phyloP scores from a whole-genome alignment of 345 rosid genomes.

The Citrus sinensis region DNA sequence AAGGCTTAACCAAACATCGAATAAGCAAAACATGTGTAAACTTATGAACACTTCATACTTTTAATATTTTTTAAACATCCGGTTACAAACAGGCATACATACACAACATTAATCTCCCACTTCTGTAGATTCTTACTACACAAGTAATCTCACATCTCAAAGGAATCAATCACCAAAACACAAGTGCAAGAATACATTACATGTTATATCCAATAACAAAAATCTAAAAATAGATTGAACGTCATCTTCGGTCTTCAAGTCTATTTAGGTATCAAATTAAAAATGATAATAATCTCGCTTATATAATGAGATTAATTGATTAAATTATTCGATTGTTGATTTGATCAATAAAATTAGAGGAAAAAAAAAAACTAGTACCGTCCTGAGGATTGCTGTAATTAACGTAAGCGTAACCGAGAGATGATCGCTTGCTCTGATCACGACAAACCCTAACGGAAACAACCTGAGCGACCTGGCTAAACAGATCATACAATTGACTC shows the following conservation, averaged over 20 bases:
- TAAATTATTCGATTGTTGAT: neutral
- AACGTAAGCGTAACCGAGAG: conserved; percentile 72
- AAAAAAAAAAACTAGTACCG: conserved; percentile 26
- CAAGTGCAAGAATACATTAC: neutral
- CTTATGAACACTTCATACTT: neutral
- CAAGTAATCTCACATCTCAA: neutral
- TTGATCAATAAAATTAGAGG: neutral
- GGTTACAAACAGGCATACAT: neutral
- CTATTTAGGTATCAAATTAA: neutral
- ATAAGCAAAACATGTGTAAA: neutral
- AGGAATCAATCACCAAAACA: neutral
- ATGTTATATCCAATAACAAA: neutral
- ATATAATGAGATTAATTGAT: neutral
- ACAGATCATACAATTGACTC: conserved; percentile 48
- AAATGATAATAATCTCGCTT: neutral
- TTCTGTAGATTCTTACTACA: neutral
- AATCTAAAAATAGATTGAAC: neutral
- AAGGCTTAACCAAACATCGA: neutral
- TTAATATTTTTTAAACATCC: neutral
- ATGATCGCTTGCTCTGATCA: conserved; percentile 40
- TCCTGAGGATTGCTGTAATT: conserved; percentile 54
- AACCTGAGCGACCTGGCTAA: conserved; percentile 47
- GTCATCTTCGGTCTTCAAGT: neutral
- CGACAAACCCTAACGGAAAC: conserved; percentile 61
- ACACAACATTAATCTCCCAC: neutral